phyloP scores from a whole-genome alignment of 192 early-diverging fungal genomes.

The Phycomyces nitens region DNA sequence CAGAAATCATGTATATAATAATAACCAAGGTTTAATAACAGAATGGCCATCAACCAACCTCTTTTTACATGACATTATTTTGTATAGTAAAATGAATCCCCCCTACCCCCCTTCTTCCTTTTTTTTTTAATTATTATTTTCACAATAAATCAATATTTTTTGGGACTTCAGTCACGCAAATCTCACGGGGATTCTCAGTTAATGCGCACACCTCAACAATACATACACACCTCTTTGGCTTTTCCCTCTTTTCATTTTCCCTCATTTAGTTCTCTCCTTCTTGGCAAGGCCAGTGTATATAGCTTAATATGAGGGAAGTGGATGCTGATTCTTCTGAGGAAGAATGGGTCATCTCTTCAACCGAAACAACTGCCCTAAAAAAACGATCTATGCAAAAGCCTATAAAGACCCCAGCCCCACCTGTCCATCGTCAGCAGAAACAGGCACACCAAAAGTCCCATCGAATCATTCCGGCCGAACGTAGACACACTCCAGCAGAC shows the following conservation, averaged over 20 bases:
- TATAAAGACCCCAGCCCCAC: neutral
- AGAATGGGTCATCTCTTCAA: slow-evolving; percentile 24
- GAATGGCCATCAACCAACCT: no score
- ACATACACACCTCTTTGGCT: neutral
- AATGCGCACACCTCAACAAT: no score
- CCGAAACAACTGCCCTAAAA: slow-evolving; percentile 2
- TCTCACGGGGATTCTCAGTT: no score
- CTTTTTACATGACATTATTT: no score
- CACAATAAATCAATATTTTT: neutral
- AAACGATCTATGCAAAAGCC: neutral
- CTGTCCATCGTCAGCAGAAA: neutral
- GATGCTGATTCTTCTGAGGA: slow-evolving; percentile 27
- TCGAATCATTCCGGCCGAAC: neutral
- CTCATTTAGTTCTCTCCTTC: neutral
- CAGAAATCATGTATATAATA: neutral
- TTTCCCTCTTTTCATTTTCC: slow-evolving; percentile 2
- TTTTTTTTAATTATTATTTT: slow-evolving; percentile 1
- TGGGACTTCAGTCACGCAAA: no score
- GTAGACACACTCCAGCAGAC: neutral
- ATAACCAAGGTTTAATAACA: no score
- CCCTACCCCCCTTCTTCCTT: neutral
- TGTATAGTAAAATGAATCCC: neutral
- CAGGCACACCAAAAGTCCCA: neutral
- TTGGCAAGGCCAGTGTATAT: neutral
- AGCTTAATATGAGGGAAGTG: neutral